Base-by-base conservation (phyloP, 2,329 filamentous ascomycete species). In the Nannizziopsis arthrosporioides region DNA sequence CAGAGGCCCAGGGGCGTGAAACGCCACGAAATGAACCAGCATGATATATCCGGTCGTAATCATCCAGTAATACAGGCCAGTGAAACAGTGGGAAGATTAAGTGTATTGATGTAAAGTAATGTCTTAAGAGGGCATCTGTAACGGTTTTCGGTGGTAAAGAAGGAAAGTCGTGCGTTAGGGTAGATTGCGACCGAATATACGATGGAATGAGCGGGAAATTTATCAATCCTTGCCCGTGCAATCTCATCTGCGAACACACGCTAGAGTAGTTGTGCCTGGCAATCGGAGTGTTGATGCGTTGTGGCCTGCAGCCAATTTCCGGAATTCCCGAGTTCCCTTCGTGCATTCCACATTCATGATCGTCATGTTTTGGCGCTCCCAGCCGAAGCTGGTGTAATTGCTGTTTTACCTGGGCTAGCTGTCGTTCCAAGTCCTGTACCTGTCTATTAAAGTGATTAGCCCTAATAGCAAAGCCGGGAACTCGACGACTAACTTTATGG, bases 401-500 rank as follows among this genome's bases (percentile, higher is more conserved):
- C 50, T 86, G 80, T 61, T 82, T 85, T 36, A 92, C 76, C 45
- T 82, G 77, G 41, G 84, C 78, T 59, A 95, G 78, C 66, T 95
- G 89, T 66, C 87, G 92, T 68, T 96, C 90, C 19, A 98, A 74
- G 63, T 98, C 92, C 67, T 96, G 92, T 10, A 96, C 85, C 72
- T 95, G 92, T 63, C 76, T 78, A 47, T 40, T 52, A 44, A 50
- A 36, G 46, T 44, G 15, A 48, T 38, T 47, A 49, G 35, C 39
- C 15, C 31, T 41, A 47, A 27, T 43, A 12, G 48, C 47, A 37
- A 31, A 22, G 27, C 7, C 22, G 48, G 50, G 45, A 15, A 31
- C 10, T 38, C 42, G 14, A 9, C n/a, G 48, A 67, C 74, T 59
- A 66, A 80, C 77, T 96, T 98, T 69, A 96, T 96, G 1, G 90